A percentile compares a stretch with the other conserved stretches of the same genome.
phyloP scores from a whole-genome alignment of 169 alveolate genomes.

The Plasmodium gallinaceum region DNA sequence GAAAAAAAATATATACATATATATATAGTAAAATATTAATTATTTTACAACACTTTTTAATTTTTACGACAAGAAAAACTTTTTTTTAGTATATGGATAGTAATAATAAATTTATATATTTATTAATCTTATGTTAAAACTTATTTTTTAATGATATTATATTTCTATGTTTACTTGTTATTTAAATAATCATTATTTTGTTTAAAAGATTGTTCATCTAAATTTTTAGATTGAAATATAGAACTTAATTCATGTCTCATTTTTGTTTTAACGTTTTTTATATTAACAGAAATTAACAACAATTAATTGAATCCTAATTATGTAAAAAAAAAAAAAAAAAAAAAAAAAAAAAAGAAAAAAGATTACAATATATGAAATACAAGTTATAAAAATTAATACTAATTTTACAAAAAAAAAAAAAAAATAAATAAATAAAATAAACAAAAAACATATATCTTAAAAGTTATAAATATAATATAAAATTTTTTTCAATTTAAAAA shows the following conservation, averaged over 20 bases:
- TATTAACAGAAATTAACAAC: neutral
- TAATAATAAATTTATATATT: too few species aligned
- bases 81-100: too few species aligned
- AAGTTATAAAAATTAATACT: neutral
- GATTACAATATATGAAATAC: neutral
- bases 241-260: slow-evolving; percentile 11
- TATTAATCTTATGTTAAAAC: neutral
- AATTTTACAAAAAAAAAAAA: too few species aligned
- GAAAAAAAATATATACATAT: neutral
- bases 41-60: neutral
- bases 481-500: too few species aligned
- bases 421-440: too few species aligned
- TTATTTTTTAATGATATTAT: neutral
- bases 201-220: slow-evolving; percentile 13
- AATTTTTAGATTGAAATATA: neutral
- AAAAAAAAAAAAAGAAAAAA: too few species aligned
- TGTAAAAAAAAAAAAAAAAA: too few species aligned
- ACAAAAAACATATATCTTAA: too few species aligned
- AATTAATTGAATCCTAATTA: neutral
- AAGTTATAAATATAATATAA: too few species aligned
- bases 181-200: slow-evolving; percentile 14
- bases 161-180: slow-evolving; percentile 22
- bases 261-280: neutral
- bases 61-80: too few species aligned
- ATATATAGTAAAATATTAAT: neutral